Evolutionary conservation across 768 basidiomycete species (phyloP).

Genomic region (Leucocoprinus leucothites): DNA sequence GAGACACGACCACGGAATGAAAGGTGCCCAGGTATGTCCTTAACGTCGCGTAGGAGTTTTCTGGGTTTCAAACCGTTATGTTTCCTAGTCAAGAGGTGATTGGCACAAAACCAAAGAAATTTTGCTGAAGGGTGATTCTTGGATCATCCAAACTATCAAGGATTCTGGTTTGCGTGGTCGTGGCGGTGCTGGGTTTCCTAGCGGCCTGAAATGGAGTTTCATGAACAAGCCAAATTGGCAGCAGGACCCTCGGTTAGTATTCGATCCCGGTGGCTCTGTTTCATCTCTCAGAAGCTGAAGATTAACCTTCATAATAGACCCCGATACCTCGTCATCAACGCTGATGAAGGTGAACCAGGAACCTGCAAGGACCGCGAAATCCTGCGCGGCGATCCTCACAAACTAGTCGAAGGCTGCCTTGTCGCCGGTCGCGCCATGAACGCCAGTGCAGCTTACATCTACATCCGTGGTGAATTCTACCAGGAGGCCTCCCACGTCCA

Average conservation of each 20-base stretch:
- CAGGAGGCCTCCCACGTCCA: slow-evolving; percentile 93
- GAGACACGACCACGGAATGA: slow-evolving; percentile 87
- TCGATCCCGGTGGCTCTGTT: not conserved
- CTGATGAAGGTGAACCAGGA: slow-evolving; percentile 97
- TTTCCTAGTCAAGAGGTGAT: slow-evolving; percentile 81
- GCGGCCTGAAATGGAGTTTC: slow-evolving; percentile 95
- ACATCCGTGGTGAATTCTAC: slow-evolving; percentile 97
- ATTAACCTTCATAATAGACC: slow-evolving; percentile 48
- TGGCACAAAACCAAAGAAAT: slow-evolving; percentile 99
- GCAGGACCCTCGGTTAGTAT: slow-evolving; percentile 74
- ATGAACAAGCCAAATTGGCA: slow-evolving; percentile 99
- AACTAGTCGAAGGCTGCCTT: slow-evolving; percentile 95
- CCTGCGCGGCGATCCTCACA: slow-evolving; percentile 96
- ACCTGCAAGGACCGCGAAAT: slow-evolving; percentile 99
- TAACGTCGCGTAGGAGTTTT: not conserved
- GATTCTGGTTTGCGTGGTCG: slow-evolving; percentile 94
- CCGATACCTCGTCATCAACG: slow-evolving; percentile 95
- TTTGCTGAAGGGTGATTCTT: slow-evolving; percentile 88
- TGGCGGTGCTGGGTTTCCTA: slow-evolving; percentile 96
- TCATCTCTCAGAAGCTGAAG: not conserved
- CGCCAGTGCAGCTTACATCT: slow-evolving; percentile 98
- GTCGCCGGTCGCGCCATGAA: slow-evolving; percentile 98
- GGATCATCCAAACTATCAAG: slow-evolving; percentile 97
- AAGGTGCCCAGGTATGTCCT: slow-evolving; percentile 78
- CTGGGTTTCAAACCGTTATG: not conserved